Evolutionary conservation across 352 stramenopile genomes (phyloP), one percentile per base, ranked within the genome.

Genomic region (Pythium coloratum): DNA sequence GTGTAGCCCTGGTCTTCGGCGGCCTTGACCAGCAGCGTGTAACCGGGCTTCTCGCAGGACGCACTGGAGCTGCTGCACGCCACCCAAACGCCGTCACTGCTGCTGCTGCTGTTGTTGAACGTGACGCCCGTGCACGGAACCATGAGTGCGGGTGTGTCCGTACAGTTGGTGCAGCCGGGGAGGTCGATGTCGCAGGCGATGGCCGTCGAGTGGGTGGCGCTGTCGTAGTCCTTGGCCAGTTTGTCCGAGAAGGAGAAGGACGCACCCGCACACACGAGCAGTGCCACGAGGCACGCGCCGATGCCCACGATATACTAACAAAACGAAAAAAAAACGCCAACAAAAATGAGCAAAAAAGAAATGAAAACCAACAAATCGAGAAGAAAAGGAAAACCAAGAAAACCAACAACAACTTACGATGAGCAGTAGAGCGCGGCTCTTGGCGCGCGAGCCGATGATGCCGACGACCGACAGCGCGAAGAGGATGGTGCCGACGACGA

Each of bases 101-200:
- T 24, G 46, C 46, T 53, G 46, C 77, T 51, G 14, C 13, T 54
- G 13, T 73, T 57, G 44, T 44, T 50, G 16, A 74, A 71, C 20
- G 71, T 78, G 38, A 81, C 76, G 34, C 84, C 84, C 50, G 78
- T 47, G 38, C 83, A 91, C 26, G 55, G 28, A 32, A 72, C 60
- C 55, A 81, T 67, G 16, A 80, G 57, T 0, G 65, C 57, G 0
- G 62, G 44, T 0, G 76, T 51, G 38, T 73, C 67, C 2, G 85
- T 90, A 68, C 87, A 95, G 61, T 95, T 95, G 53, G 81, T 82
- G 71, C 87, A 95, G n/a, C 82, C 81, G 0, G 70, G 64, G 6
- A 95, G 72, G 30, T 70, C 62, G 30, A 90, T 82, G 56, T 89
- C 77, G 56, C 87, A 95, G n/a, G 85, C 86, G 55, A 95, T 69